Evolutionary conservation across 805 yeast species (phyloP).

Genomic region (Yarrowia phangngaensis): DNA sequence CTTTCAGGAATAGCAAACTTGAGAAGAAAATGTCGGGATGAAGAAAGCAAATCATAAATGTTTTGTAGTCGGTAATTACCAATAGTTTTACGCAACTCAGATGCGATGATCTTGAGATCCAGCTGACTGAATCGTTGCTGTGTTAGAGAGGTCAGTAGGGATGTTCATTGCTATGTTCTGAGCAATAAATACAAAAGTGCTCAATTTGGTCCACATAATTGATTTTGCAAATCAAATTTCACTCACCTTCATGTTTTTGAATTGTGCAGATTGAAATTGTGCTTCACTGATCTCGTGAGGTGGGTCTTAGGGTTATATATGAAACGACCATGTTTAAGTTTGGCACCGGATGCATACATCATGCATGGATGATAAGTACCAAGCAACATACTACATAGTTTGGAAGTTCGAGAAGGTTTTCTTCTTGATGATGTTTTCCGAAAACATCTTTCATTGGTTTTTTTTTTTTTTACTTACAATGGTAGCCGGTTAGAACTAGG

Average conservation of each 20-base stretch:
- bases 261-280: no score
- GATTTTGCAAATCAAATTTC: no score
- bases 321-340: neutral
- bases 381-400: no score
- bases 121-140: constrained; percentile 84
- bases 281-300: no score
- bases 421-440: no score
- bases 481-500: no score
- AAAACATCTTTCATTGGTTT: no score
- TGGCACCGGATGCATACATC: neutral
- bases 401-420: no score
- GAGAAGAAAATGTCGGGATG: constrained; percentile 66
- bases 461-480: no score
- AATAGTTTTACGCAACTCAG: constrained; percentile 58
- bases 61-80: constrained; percentile 72
- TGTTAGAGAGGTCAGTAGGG: constrained; percentile 11
- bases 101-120: constrained; percentile 67
- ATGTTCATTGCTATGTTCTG: constrained; percentile 3
- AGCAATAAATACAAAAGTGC: no score
- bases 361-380: neutral
- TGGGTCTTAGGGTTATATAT: no score
- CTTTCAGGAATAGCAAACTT: constrained; percentile 83
- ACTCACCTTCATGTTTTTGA: neutral
- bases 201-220: no score
- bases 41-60: constrained; percentile 73